Evolutionary conservation across 345 rosid species (phyloP).

Genomic region (Ricinus communis): DNA sequence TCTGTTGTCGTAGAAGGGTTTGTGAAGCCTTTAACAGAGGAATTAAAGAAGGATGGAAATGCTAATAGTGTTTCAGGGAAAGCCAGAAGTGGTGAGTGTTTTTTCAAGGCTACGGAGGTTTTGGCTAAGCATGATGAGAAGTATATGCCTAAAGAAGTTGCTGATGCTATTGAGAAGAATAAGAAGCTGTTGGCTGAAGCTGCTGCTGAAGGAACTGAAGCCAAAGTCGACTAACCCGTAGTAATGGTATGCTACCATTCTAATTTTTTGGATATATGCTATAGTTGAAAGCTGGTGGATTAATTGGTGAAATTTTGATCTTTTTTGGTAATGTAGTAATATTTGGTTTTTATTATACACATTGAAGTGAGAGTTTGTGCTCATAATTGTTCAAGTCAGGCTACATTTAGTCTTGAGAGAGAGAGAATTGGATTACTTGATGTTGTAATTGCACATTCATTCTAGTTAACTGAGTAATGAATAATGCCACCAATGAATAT

Average conservation of each 20-base stretch:
- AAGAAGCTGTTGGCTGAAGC: constrained; percentile 71
- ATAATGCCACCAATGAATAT: background rate
- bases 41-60: constrained; percentile 50
- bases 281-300: background rate
- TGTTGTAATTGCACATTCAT: constrained; percentile 14
- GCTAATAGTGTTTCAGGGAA: constrained; percentile 57
- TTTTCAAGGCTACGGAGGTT: constrained; percentile 78
- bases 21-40: constrained; percentile 67
- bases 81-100: constrained; percentile 65
- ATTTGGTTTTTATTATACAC: background rate
- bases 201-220: constrained; percentile 23
- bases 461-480: constrained; percentile 1
- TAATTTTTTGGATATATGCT: background rate
- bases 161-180: constrained; percentile 94
- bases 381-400: constrained; percentile 4
- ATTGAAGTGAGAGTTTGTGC: background rate
- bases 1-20: constrained; percentile 95
- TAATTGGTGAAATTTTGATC: background rate
- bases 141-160: constrained; percentile 96
- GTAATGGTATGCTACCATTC: constrained; percentile 7
- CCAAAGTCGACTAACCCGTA: constrained; percentile 26
- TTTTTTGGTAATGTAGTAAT: background rate
- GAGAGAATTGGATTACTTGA: constrained; percentile 3
- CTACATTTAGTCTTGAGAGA: constrained; percentile 2
- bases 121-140: constrained; percentile 98